Evolutionary conservation across 768 basidiomycete species (phyloP).

Genomic region (Russula griseocarnosa): DNA sequence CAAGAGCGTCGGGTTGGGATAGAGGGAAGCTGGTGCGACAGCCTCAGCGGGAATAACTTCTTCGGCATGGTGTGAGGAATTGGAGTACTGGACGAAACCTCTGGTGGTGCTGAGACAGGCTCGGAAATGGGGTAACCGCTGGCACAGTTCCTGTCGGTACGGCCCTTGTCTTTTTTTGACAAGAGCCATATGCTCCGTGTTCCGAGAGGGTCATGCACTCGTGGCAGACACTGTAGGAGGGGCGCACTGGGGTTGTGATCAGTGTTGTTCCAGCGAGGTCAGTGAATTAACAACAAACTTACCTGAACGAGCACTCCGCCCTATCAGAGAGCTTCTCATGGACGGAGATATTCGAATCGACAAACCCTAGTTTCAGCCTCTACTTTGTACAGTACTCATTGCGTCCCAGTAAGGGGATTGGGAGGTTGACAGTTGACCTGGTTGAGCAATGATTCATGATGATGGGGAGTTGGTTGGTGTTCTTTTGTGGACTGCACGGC

Average conservation of each 20-base stretch:
- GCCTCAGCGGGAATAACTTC: neutral
- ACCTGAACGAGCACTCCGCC: too few relatives aligned
- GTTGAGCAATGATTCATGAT: too few relatives aligned
- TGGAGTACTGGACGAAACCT: neutral
- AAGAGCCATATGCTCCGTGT: conserved; percentile 20
- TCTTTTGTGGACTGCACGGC: too few relatives aligned
- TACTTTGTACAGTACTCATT: too few relatives aligned
- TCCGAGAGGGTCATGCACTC: neutral
- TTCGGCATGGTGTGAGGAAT: neutral
- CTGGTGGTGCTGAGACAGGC: neutral
- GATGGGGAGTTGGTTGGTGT: too few relatives aligned
- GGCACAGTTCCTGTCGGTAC: neutral
- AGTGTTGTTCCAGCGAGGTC: neutral
- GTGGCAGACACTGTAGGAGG: neutral
- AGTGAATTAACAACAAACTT: neutral
- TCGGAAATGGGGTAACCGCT: neutral
- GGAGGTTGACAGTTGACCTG: too few relatives aligned
- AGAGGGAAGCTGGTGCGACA: neutral
- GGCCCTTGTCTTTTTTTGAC: conserved; percentile 14
- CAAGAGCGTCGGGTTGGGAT: conserved; percentile 2
- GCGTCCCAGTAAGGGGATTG: too few relatives aligned
- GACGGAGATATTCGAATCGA: too few relatives aligned
- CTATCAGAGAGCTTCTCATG: too few relatives aligned
- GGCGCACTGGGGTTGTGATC: conserved; percentile 13
- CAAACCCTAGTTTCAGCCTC: too few relatives aligned